Evolutionary conservation across 495 filamentous ascomycete species (phyloP).

Genomic region (Melanomma pulvis-pyrius): DNA sequence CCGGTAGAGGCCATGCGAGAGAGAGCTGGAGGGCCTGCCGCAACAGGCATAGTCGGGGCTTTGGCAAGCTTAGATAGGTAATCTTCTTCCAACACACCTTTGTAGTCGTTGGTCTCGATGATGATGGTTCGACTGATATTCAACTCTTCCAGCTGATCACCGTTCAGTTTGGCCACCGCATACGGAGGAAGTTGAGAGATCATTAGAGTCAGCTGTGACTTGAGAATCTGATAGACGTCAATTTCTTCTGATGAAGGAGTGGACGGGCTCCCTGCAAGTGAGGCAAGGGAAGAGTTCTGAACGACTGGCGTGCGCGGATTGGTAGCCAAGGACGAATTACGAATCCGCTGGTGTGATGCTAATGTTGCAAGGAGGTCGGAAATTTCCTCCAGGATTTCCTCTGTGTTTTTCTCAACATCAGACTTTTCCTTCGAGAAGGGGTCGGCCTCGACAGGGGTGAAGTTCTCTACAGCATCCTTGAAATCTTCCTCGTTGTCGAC

Average conservation of each 20-base stretch:
- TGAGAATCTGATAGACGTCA: slow-evolving; percentile 73
- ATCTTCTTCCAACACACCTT: slow-evolving; percentile 86
- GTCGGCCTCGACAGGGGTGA: slow-evolving; percentile 52
- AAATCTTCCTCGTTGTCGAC: slow-evolving; percentile 51
- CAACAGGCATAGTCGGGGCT: slow-evolving; percentile 34
- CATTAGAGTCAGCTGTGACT: slow-evolving; percentile 69
- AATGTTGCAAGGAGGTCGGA: slow-evolving; percentile 84
- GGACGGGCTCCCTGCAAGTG: slow-evolving; percentile 50
- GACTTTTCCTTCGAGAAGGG: slow-evolving; percentile 36
- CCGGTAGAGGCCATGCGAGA: slow-evolving; percentile 28
- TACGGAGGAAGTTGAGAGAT: slow-evolving; percentile 80
- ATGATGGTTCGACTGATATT: slow-evolving; percentile 82
- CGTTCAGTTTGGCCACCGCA: slow-evolving; percentile 81
- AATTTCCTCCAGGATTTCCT: slow-evolving; percentile 76
- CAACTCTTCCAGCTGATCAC: slow-evolving; percentile 78
- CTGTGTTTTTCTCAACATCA: slow-evolving; percentile 61
- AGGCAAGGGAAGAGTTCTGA: slow-evolving; percentile 52
- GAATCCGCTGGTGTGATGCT: slow-evolving; percentile 82
- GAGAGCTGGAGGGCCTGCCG: slow-evolving; percentile 27
- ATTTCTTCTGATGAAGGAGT: slow-evolving; percentile 66
- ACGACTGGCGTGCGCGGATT: slow-evolving; percentile 48
- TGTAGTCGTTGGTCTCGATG: slow-evolving; percentile 69
- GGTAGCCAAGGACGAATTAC: slow-evolving; percentile 63
- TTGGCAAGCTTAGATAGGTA: slow-evolving; percentile 53
- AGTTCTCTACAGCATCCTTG: slow-evolving; percentile 55